Evolutionary conservation across 139 green algal genomes (phyloP).

Genomic region (Edaphochlamys debaryana): DNA sequence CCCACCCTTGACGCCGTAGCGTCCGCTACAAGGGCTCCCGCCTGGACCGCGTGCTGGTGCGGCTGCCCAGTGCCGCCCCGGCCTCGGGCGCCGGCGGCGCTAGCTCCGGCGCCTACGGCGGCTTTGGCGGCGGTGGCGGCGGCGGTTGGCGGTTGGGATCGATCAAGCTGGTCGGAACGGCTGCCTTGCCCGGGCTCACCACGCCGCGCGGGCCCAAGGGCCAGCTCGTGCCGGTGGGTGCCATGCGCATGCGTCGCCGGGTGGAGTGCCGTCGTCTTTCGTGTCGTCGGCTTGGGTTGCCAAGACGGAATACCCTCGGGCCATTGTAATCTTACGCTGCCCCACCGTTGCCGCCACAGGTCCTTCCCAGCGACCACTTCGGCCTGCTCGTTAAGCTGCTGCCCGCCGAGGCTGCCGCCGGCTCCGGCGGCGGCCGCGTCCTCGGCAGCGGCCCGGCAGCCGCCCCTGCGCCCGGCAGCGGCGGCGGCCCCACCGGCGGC

Average conservation of each 20-base stretch:
- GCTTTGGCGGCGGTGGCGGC: too few relatives aligned
- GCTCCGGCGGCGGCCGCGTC: neutral
- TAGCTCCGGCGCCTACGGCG: too few relatives aligned
- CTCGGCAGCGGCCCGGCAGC: neutral
- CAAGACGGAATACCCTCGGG: neutral
- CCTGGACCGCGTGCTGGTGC: conserved; percentile 20
- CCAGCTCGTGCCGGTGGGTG: conserved; percentile 41
- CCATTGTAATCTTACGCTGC: neutral
- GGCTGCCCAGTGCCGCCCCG: neutral
- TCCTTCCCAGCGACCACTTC: conserved; percentile 76
- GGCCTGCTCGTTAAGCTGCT: conserved; percentile 61
- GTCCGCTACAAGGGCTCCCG: conserved; percentile 21
- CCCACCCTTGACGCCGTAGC: neutral
- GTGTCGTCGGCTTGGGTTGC: neutral
- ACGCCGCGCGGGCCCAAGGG: neutral
- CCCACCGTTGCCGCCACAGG: neutral
- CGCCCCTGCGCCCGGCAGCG: too few relatives aligned
- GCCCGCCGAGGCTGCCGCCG: neutral
- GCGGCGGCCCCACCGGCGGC: too few relatives aligned
- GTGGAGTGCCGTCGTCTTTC: neutral
- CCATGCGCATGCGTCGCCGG: too few relatives aligned
- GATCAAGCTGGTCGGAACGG: conserved; percentile 63
- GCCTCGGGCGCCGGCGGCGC: neutral
- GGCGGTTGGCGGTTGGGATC: conserved; percentile 47
- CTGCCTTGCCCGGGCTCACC: conserved; percentile 55